Evolutionary conservation across 1,139 yeast genomes (phyloP), one percentile per base, ranked within the genome.

Genomic region (Protomyces pachydermus): DNA sequence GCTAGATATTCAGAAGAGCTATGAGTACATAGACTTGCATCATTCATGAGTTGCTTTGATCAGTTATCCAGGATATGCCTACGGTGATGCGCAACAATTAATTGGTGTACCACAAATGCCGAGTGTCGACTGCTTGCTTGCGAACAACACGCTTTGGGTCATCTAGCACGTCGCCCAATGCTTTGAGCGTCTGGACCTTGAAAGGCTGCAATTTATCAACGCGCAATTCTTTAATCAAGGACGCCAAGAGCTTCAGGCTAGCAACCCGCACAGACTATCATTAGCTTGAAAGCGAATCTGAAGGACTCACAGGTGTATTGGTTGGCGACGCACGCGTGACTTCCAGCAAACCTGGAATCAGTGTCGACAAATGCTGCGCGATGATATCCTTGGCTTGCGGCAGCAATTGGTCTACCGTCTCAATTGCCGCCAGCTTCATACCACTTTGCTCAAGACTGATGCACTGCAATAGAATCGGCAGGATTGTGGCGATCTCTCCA

Each of bases 71-170:
- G 8, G 8, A 5, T 28, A 5, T 28, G 32, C 32, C 5, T 28
- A 28, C 32, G 5, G 9, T 28, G 5, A 28, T 9, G 9, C 5
- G 42, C 42, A 37, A 3, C 4, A 14, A 10, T 18, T 5, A 42
- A 10, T 42, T 18, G 14, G 9, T 42, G 48, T 6, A 42, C 48
- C 48, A 42, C 12, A 42, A 42, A 72, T 93, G 98, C 71, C 97
- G 82, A 61, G 93, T 84, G 69, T 87, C 89, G 64, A 87, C 85
- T 8, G 91, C 87, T 63, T 83, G 81, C 72, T 84, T 86, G 71
- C 98, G 82, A 1, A 93, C 89, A 4, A 74, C 76, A 73, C 98
- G 82, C 72, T 81, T 86, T 62, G 80, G 82, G 73, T 93, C 97
- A 69, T 88, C 96, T 68, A 93, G 77, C 0, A 82, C 85, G 0